Percentiles rank a stretch among this genome's conserved stretches.
Conservation (phyloP, 257 asterid species). For the Primulina eburnea region DNA sequence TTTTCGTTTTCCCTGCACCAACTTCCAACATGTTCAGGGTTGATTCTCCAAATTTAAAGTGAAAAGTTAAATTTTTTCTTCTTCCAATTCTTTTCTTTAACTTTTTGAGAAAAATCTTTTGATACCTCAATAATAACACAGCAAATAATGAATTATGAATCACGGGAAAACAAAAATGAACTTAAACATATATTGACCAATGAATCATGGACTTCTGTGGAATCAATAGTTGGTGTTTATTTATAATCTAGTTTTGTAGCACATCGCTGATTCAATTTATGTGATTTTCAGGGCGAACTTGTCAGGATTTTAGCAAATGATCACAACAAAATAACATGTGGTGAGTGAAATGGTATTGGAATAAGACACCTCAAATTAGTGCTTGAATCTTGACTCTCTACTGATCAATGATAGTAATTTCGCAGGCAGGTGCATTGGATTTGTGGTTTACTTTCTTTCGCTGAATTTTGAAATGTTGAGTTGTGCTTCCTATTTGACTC, state of each 20-base stretch:
- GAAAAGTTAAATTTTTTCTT: background rate
- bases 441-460: background rate
- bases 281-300: conserved; percentile 73
- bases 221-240: background rate
- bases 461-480: conserved; percentile 1
- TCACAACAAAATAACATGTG: conserved; percentile 90
- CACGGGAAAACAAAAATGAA: background rate
- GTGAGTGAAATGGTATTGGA: conserved; percentile 49
- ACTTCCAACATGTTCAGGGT: background rate
- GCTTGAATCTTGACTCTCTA: background rate
- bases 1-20: background rate
- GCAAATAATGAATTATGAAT: background rate
- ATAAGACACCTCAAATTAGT: conserved; percentile 1
- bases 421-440: background rate
- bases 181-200: background rate
- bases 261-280: conserved; percentile 24
- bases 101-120: background rate
- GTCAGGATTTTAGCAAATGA: conserved; percentile 94
- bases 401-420: conserved; percentile 3
- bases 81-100: background rate
- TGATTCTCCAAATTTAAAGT: background rate
- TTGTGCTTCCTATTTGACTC: background rate
- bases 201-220: background rate
- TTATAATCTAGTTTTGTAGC: background rate
- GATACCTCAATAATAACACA: background rate